A percentile compares a stretch with the other conserved stretches of the same genome.
phyloP scores from a whole-genome alignment of 2,329 filamentous ascomycete species.

The Ophiostoma sp. region DNA sequence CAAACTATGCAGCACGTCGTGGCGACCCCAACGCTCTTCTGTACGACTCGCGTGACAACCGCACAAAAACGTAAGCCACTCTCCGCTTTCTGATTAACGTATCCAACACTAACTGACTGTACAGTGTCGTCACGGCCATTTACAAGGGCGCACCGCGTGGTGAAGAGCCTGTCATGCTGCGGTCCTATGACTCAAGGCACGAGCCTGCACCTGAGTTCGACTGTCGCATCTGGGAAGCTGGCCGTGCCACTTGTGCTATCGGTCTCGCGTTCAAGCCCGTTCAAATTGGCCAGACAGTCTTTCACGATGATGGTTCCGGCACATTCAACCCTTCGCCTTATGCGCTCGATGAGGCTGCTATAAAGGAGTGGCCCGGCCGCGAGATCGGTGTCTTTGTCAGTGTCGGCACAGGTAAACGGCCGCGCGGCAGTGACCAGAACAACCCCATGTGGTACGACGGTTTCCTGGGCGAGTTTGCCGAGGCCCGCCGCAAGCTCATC shows the following conservation, averaged over 20 bases:
- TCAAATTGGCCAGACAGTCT: slow-evolving; percentile 84
- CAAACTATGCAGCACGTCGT: slow-evolving; percentile 52
- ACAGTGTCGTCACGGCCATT: slow-evolving; percentile 80
- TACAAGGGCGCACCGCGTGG: slow-evolving; percentile 75
- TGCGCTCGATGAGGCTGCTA: slow-evolving; percentile 79
- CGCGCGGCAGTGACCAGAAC: slow-evolving; percentile 60
- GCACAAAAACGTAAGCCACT: slow-evolving; percentile 70
- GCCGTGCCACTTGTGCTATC: slow-evolving; percentile 86
- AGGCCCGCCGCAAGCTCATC: slow-evolving; percentile 78
- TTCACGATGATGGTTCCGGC: slow-evolving; percentile 86
- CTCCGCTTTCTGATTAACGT: background rate
- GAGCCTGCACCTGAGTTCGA: slow-evolving; percentile 88
- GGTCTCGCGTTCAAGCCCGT: slow-evolving; percentile 95
- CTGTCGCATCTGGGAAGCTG: slow-evolving; percentile 95
- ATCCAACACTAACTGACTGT: background rate
- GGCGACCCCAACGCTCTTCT: slow-evolving; percentile 80
- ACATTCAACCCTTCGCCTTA: slow-evolving; percentile 87
- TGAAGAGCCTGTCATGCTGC: slow-evolving; percentile 65
- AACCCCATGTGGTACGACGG: slow-evolving; percentile 87
- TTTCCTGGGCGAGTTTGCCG: slow-evolving; percentile 86
- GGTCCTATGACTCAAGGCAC: slow-evolving; percentile 91
- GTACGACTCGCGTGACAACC: slow-evolving; percentile 80
- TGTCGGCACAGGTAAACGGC: slow-evolving; percentile 85
- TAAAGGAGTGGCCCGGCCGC: slow-evolving; percentile 92
- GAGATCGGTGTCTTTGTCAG: slow-evolving; percentile 90